A percentile compares a stretch with the other conserved stretches of the same genome.
These are phyloP conservation scores for Aspergillus hiratsukae DNA, from an alignment of 2,329 filamentous ascomycete species.

Conservation along the genomic window DNA sequence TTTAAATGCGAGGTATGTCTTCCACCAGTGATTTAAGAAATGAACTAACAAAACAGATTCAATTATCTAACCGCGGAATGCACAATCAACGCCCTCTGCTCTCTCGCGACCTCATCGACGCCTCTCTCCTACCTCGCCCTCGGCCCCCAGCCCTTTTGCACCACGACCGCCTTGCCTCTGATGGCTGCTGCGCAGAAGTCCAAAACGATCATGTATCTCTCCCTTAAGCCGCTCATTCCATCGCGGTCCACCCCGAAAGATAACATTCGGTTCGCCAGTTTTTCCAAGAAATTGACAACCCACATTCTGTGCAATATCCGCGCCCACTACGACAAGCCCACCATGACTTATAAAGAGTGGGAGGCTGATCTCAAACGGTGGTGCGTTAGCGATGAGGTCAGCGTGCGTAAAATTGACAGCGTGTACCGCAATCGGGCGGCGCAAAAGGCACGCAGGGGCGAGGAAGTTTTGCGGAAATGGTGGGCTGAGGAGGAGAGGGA, in stretches of 20 bases:
- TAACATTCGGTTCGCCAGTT: background rate
- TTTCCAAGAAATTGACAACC: background rate
- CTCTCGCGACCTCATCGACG: background rate
- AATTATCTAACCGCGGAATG: background rate
- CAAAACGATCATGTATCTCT: background rate
- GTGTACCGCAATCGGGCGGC: background rate
- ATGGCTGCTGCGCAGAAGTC: background rate
- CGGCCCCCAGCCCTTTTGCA: background rate
- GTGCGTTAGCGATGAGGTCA: background rate
- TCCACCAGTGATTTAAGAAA: too few species aligned
- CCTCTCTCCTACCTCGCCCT: background rate
- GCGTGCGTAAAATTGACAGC: background rate
- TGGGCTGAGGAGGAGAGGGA: background rate
- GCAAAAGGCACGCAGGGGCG: background rate
- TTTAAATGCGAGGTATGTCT: background rate
- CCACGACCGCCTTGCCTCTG: background rate
- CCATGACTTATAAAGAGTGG: background rate
- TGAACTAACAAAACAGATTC: background rate
- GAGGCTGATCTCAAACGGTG: background rate
- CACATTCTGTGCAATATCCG: background rate
- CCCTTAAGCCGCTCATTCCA: background rate
- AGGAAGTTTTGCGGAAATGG: background rate
- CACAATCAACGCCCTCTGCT: background rate
- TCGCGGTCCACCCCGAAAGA: background rate
- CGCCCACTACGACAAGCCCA: background rate